A percentile compares a stretch with the other conserved stretches of the same genome.
Evolutionary conservation across 2,329 filamentous ascomycete genomes (phyloP).

Genomic region (Colletotrichum sp.): DNA sequence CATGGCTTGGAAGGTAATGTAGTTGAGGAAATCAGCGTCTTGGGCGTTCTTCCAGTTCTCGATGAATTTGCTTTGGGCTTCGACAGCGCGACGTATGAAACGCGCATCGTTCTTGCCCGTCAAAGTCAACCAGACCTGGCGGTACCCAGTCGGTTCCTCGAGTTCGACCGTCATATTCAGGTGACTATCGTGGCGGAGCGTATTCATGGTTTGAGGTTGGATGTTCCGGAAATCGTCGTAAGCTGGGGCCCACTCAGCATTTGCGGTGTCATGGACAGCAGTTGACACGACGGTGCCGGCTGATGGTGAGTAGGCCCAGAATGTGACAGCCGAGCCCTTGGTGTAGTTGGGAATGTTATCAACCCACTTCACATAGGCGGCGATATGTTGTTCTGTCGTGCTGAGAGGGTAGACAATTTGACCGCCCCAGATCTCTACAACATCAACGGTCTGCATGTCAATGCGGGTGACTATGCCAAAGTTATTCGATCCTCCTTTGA

Average conservation of each 20-base stretch:
- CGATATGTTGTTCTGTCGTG: slow-evolving; percentile 1
- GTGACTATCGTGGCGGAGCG: slow-evolving; percentile 1
- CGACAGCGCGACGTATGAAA: not conserved
- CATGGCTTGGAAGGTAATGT: not conserved
- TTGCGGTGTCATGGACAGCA: not conserved
- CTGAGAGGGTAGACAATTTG: not conserved
- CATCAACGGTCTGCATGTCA: slow-evolving; percentile 22
- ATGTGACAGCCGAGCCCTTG: slow-evolving; percentile 1
- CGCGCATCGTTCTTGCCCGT: not conserved
- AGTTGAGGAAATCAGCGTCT: not conserved
- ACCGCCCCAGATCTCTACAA: slow-evolving; percentile 7
- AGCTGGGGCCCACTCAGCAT: not conserved
- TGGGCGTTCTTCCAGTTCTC: not conserved
- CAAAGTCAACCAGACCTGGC: not conserved
- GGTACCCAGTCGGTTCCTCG: not conserved
- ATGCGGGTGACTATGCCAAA: slow-evolving; percentile 46
- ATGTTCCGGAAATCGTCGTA: slow-evolving; percentile 4
- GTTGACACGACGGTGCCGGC: not conserved
- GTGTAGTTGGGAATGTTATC: slow-evolving; percentile 12
- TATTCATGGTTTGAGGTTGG: not conserved
- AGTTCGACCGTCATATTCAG: slow-evolving; percentile 10
- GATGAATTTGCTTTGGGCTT: not conserved
- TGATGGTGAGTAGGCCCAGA: not conserved
- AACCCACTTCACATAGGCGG: not conserved
- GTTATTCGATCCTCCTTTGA: slow-evolving; percentile 54